Conservation (phyloP, 345 rosid species). For the Atalantia buxifolia region DNA sequence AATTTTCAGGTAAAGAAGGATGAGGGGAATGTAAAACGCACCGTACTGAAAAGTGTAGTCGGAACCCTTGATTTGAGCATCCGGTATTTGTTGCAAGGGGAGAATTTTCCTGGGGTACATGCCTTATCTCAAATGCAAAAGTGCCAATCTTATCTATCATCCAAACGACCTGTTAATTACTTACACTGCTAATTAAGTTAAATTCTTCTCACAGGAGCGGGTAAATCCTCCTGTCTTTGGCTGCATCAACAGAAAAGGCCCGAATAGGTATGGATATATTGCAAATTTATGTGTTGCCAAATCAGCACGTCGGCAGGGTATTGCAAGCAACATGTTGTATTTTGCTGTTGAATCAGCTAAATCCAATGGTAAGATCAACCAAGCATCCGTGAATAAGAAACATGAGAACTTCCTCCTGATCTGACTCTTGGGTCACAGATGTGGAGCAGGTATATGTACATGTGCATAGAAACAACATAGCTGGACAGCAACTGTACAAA, state of each 20-base stretch:
- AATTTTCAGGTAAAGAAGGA: slow-evolving; percentile 64
- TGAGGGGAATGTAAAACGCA: slow-evolving; percentile 48
- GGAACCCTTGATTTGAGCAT: slow-evolving; percentile 88
- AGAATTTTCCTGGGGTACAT: slow-evolving; percentile 82
- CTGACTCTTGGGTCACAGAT: slow-evolving; percentile 38
- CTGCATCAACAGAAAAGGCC: slow-evolving; percentile 32
- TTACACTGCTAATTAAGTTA: slow-evolving; percentile 11
- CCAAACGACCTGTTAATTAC: not conserved
- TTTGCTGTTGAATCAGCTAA: slow-evolving; percentile 64
- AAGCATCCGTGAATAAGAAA: not conserved
- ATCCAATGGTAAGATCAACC: slow-evolving; percentile 46
- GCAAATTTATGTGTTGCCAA: slow-evolving; percentile 77
- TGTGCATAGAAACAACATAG: slow-evolving; percentile 60
- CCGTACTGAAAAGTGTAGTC: slow-evolving; percentile 72
- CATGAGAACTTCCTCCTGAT: slow-evolving; percentile 9
- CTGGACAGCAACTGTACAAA: slow-evolving; percentile 61
- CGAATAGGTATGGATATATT: slow-evolving; percentile 64
- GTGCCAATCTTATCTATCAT: not conserved
- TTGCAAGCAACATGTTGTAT: slow-evolving; percentile 72
- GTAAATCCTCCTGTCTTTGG: slow-evolving; percentile 51
- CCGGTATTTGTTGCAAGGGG: slow-evolving; percentile 59
- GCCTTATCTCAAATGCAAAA: slow-evolving; percentile 3
- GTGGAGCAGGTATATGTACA: slow-evolving; percentile 64
- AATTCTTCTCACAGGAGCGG: slow-evolving; percentile 48
- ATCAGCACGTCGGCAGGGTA: slow-evolving; percentile 82